Base-by-base conservation (phyloP, 31 red algal species). In the Asparagopsis taxiformis region DNA sequence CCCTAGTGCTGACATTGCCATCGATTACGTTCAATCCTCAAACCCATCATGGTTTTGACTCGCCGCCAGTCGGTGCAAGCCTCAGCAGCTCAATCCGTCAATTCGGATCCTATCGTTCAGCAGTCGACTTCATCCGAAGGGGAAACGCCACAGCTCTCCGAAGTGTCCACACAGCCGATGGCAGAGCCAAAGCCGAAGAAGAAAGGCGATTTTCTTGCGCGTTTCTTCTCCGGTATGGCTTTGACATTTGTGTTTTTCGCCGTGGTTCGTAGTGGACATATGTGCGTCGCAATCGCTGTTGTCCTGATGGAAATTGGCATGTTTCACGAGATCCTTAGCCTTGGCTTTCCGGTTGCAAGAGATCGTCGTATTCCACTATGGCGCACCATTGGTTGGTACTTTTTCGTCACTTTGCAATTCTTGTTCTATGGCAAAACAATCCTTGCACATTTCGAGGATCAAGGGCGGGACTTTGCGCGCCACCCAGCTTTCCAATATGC, bases 341-440 rank as follows among this genome's bases (percentile, higher is more conserved):
- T 98, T 16, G 91, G 95, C 20, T 91, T 94, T 25, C 44, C 80
- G 1, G 87, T 85, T 37, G 91, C 78, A 3, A 58, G 76, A 2
- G 62, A 72, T 25, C 50, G 67, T 6, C 84, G 86, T 10, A 88
- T 98, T 48, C 95, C 91, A 28, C 73, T 81, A 38, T 98, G 88
- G 78, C 75, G 87, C 19, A 80, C 88, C 24, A 89, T 62, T 20
- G 72, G 80, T 2, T 98, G 86, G 91, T 88, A 85, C 32, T 93
- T 94, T 62, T 94, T 94, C 87, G 51, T 56, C 48, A 82, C 74
- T 11, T 61, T 88, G 28, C 50, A 73, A 22, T 94, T 85, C 41
- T 84, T 98, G 16, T 57, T 98, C n/a, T 98, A 98, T 60, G 95
- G 95, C 32, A 98, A 98, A 59, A 53, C 77, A 31, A 74, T 91